phyloP scores from a whole-genome alignment of 148 eudicot species.

The Heliamphora exappendiculata region DNA sequence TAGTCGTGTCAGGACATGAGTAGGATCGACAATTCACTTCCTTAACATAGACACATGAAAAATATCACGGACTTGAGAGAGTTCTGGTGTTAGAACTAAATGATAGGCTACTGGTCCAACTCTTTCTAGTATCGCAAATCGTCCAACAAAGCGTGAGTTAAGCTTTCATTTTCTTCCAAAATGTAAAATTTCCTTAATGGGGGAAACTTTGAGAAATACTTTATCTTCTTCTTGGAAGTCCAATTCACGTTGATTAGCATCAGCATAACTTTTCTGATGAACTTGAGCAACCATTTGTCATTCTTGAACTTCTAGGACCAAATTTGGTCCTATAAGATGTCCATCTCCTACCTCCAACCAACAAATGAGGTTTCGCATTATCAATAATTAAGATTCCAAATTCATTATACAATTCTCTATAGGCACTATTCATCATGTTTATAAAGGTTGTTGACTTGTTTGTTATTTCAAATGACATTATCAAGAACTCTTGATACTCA shows the following conservation, averaged over 20 bases:
- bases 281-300: background rate
- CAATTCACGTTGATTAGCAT: background rate
- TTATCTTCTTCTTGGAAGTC: background rate
- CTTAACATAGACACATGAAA: background rate
- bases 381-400: too few relatives aligned
- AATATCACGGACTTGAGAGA: background rate
- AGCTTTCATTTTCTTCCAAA: background rate
- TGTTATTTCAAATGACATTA: too few relatives aligned
- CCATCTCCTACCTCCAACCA: too few relatives aligned
- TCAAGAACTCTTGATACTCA: too few relatives aligned
- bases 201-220: background rate
- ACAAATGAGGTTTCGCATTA: too few relatives aligned
- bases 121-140: background rate
- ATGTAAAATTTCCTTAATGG: background rate
- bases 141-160: background rate
- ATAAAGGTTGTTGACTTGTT: too few relatives aligned
- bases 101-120: background rate
- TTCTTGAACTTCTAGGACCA: too few relatives aligned
- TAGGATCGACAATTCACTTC: background rate
- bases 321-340: too few relatives aligned
- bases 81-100: background rate
- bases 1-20: background rate
- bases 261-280: background rate
- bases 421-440: too few relatives aligned
- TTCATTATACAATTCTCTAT: too few relatives aligned